Conservation (phyloP, 768 basidiomycete genomes). For the Panus rudis region DNA sequence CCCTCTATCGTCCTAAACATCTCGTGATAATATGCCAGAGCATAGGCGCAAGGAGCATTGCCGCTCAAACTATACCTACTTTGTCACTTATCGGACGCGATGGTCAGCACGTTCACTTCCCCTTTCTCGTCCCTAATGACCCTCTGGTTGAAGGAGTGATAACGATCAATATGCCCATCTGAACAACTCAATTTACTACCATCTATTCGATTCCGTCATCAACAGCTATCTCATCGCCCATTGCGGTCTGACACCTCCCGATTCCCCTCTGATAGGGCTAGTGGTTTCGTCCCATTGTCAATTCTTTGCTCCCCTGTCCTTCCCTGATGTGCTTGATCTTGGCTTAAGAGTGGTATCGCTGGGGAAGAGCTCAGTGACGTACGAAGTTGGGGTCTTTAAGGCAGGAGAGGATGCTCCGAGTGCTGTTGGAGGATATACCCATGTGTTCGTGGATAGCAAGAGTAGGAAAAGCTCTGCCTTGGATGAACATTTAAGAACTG, state of each 20-base stretch:
- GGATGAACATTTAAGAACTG: slow-evolving; percentile 32
- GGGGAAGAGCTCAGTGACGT: slow-evolving; percentile 70
- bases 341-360: slow-evolving; percentile 62
- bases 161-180: slow-evolving; percentile 82
- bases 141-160: slow-evolving; percentile 55
- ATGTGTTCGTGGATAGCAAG: slow-evolving; percentile 70
- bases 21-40: too few species aligned
- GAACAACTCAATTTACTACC: slow-evolving; percentile 78
- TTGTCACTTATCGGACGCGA: slow-evolving; percentile 59
- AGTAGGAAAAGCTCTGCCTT: slow-evolving; percentile 54
- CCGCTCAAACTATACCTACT: slow-evolving; percentile 51
- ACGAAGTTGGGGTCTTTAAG: slow-evolving; percentile 74
- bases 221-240: slow-evolving; percentile 70
- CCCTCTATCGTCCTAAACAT: too few species aligned
- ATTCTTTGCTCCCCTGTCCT: slow-evolving; percentile 70
- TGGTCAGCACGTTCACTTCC: slow-evolving; percentile 42
- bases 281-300: slow-evolving; percentile 75
- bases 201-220: slow-evolving; percentile 75
- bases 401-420: slow-evolving; percentile 27
- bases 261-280: slow-evolving; percentile 57
- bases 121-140: not conserved
- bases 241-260: slow-evolving; percentile 48
- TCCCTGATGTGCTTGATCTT: slow-evolving; percentile 64
- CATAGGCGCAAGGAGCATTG: slow-evolving; percentile 22
- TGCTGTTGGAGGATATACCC: slow-evolving; percentile 59